A percentile compares a stretch with the other conserved stretches of the same genome.
These are phyloP conservation scores for Claviceps sorghi DNA, from an alignment of 2,329 filamentous ascomycete species.

Conservation along the genomic window DNA sequence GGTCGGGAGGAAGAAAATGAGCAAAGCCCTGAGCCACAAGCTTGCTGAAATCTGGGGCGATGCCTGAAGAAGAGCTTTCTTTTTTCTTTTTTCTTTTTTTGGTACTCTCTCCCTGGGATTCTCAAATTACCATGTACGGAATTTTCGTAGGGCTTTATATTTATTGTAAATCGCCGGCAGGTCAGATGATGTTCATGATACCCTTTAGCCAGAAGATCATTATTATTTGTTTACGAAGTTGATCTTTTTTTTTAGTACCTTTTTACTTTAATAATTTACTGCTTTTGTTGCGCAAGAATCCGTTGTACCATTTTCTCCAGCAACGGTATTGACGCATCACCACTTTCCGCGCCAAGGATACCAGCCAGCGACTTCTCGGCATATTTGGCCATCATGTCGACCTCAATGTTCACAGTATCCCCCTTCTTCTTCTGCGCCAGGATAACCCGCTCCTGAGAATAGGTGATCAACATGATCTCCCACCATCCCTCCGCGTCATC, in stretches of 20 bases:
- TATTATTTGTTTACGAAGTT: background rate
- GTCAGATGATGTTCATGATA: background rate
- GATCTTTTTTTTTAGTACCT: background rate
- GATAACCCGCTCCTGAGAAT: slow-evolving; percentile 87
- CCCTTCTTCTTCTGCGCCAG: slow-evolving; percentile 64
- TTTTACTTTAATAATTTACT: background rate
- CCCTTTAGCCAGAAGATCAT: background rate
- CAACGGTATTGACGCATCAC: slow-evolving; percentile 37
- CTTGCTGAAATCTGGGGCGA: slow-evolving; percentile 61
- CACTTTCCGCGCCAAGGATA: slow-evolving; percentile 41
- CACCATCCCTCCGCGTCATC: slow-evolving; percentile 67
- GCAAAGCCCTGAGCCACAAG: slow-evolving; percentile 49
- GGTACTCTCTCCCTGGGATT: no score
- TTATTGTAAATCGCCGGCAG: background rate
- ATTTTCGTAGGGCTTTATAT: background rate
- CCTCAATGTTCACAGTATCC: slow-evolving; percentile 80
- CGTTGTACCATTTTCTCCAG: slow-evolving; percentile 60
- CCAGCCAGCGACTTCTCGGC: slow-evolving; percentile 79
- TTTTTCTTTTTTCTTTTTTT: background rate
- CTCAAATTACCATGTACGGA: background rate
- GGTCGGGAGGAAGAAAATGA: slow-evolving; percentile 54
- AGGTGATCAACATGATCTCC: slow-evolving; percentile 96
- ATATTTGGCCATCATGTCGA: slow-evolving; percentile 77
- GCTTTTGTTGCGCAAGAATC: slow-evolving; percentile 51
- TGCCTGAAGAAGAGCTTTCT: slow-evolving; percentile 13